These are phyloP conservation scores for Jamesozyma rosinii DNA, from an alignment of 805 yeast species.

Conservation along the genomic window DNA sequence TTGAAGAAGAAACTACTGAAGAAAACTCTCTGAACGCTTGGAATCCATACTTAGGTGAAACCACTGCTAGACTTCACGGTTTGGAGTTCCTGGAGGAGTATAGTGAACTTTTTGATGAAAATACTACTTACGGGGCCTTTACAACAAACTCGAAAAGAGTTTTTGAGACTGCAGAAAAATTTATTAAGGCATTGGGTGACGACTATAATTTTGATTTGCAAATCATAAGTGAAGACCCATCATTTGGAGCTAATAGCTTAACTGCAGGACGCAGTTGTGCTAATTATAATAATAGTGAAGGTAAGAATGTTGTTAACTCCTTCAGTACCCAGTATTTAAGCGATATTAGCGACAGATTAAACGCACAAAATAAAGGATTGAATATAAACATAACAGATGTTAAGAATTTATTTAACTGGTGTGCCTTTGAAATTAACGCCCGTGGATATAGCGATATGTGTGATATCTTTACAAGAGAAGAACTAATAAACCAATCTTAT, in stretches of 20 bases:
- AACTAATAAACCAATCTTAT: slow-evolving; percentile 55
- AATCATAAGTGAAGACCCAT: slow-evolving; percentile 34
- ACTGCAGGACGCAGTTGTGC: slow-evolving; percentile 40
- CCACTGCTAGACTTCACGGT: slow-evolving; percentile 39
- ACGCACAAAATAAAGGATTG: slow-evolving; percentile 44
- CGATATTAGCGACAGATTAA: slow-evolving; percentile 50
- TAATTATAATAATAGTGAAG: slow-evolving; percentile 24
- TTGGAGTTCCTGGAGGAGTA: slow-evolving; percentile 37
- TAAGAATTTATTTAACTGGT: slow-evolving; percentile 44
- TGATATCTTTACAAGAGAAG: slow-evolving; percentile 56
- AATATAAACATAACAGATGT: slow-evolving; percentile 47
- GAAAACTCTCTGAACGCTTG: slow-evolving; percentile 16
- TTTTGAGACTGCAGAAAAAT: slow-evolving; percentile 42
- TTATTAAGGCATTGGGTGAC: slow-evolving; percentile 33
- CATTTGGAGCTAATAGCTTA: slow-evolving; percentile 42
- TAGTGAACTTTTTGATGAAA: slow-evolving; percentile 32
- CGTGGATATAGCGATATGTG: slow-evolving; percentile 62
- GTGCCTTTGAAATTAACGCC: slow-evolving; percentile 69
- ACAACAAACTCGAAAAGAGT: slow-evolving; percentile 41
- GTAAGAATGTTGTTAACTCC: slow-evolving; percentile 10
- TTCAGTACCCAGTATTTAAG: slow-evolving; percentile 34
- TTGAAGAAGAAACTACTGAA: slow-evolving; percentile 35
- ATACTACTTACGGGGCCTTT: slow-evolving; percentile 37
- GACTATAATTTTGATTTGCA: slow-evolving; percentile 26
- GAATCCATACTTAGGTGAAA: slow-evolving; percentile 40